phyloP scores from a whole-genome alignment of 257 asterid genomes.

The Datura wrightii region DNA sequence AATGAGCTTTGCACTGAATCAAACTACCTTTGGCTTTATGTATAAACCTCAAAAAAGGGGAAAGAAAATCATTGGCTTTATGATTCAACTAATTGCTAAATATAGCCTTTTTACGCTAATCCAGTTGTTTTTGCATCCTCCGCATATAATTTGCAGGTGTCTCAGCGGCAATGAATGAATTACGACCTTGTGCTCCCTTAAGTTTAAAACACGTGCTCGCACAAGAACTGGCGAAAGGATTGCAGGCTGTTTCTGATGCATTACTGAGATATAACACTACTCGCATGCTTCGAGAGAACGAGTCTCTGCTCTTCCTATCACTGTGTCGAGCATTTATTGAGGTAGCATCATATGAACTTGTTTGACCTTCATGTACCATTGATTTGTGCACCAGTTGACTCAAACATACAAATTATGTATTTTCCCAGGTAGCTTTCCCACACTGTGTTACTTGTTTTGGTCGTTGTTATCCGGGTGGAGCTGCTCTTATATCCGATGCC shows the following conservation, averaged over 20 bases:
- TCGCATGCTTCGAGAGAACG: conserved; percentile 81
- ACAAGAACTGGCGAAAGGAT: conserved; percentile 56
- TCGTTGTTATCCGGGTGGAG: conserved; percentile 90
- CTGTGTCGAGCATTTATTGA: conserved; percentile 88
- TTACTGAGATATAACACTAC: conserved; percentile 84
- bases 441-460: conserved; percentile 79
- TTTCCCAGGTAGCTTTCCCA: conserved; percentile 78
- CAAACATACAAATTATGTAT: not conserved
- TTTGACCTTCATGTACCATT: not conserved
- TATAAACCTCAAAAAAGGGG: not conserved
- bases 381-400: not conserved
- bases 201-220: conserved; percentile 71
- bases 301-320: conserved; percentile 81
- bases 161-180: conserved; percentile 94
- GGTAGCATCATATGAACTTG: conserved; percentile 51
- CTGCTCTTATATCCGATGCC: conserved; percentile 71
- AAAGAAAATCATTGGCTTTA: not conserved
- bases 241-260: conserved; percentile 85
- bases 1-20: not conserved
- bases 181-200: conserved; percentile 93
- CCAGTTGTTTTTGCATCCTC: conserved; percentile 16
- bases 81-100: not conserved
- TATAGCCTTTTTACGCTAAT: not conserved
- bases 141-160: conserved; percentile 64
- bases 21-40: not conserved